Evolutionary conservation across 1,284 basidiomycete species (phyloP).

Genomic region (Hymenochaete sp.): DNA sequence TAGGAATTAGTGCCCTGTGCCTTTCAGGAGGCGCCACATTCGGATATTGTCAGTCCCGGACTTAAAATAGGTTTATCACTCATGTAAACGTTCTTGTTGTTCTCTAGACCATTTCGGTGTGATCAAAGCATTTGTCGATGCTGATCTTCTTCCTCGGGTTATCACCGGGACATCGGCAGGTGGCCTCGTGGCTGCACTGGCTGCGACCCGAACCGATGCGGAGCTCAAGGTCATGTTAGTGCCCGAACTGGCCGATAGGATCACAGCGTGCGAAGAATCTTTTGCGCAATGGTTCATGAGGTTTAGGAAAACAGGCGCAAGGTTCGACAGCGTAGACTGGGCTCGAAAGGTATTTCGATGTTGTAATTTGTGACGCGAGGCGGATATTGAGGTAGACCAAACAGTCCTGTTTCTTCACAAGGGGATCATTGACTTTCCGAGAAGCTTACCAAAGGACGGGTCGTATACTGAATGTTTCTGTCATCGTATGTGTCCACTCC

Average conservation of each 20-base stretch:
- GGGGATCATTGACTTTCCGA: slow-evolving; percentile 90
- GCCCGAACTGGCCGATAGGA: slow-evolving; percentile 76
- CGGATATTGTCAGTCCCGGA: slow-evolving; percentile 66
- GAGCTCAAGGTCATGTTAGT: slow-evolving; percentile 76
- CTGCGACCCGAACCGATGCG: slow-evolving; percentile 85
- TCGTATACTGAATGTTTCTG: slow-evolving; percentile 88
- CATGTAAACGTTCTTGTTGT: no score
- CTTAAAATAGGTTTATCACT: neutral
- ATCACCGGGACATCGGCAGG: slow-evolving; percentile 50
- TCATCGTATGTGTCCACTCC: no score
- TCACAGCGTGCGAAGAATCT: slow-evolving; percentile 88
- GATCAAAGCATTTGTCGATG: slow-evolving; percentile 85
- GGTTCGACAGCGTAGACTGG: slow-evolving; percentile 90
- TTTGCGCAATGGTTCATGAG: slow-evolving; percentile 71
- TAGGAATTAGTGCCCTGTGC: slow-evolving; percentile 87
- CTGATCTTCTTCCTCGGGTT: slow-evolving; percentile 80
- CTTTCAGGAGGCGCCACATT: slow-evolving; percentile 92
- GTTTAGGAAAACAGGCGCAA: slow-evolving; percentile 83
- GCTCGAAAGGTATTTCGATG: slow-evolving; percentile 65
- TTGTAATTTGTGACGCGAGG: neutral
- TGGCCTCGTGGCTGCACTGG: slow-evolving; percentile 77
- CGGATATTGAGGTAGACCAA: slow-evolving; percentile 26
- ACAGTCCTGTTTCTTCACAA: slow-evolving; percentile 77
- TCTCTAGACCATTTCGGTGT: slow-evolving; percentile 80
- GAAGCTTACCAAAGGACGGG: slow-evolving; percentile 94